Base-by-base conservation (phyloP, 2,329 filamentous ascomycete species). In the Rhynchosporium graminicola region DNA sequence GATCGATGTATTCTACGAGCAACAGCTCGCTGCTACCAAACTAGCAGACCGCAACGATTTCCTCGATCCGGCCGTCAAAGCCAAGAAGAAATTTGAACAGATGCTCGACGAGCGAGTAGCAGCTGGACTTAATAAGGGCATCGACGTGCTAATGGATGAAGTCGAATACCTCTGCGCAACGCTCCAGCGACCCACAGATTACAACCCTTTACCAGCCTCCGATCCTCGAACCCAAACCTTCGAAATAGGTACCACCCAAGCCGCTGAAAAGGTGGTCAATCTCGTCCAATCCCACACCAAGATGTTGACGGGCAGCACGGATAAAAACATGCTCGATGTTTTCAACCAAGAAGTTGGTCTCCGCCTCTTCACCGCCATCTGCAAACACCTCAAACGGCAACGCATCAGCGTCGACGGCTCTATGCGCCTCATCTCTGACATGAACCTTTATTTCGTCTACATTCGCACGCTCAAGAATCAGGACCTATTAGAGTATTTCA, bases 71-170 rank as follows among this genome's bases (percentile, higher is more conserved):
- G 91, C 93, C 0, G 90, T 90, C 38, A 89, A 97, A 70, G 93
- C 95, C 67, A 99, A 99, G 84, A 98, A 97, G 79, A 92, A 91
- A 68, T 99, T 98, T 71, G 95, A 99, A 80, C 93, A 97, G 74
- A 97, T 97, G 90, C 87, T 99, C 1, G 95, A 99, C 73, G 95
- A 98, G 77, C 91, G 91, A 64, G 95, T 99, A 7, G 95, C 95
- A 3, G 92, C 94, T 8, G 96, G 96, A 1, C 80, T 99, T 66
- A 97, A 97, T 77, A 97, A 96, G 78, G 95, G 95, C 67, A 98
- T 99, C 66, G 94, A 99, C 73, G 95, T 97, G 62, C 84, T 99
- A 48, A 98, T 99, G 90, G 92, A 96, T 71, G 95, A 99, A 78
- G 93, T 98, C 33, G 95, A 99, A 75, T 97, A 96, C 74, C 84